Percentiles rank a stretch among this genome's conserved stretches.
Conservation (phyloP, 1,284 basidiomycete genomes). For the Tilletia caries region DNA sequence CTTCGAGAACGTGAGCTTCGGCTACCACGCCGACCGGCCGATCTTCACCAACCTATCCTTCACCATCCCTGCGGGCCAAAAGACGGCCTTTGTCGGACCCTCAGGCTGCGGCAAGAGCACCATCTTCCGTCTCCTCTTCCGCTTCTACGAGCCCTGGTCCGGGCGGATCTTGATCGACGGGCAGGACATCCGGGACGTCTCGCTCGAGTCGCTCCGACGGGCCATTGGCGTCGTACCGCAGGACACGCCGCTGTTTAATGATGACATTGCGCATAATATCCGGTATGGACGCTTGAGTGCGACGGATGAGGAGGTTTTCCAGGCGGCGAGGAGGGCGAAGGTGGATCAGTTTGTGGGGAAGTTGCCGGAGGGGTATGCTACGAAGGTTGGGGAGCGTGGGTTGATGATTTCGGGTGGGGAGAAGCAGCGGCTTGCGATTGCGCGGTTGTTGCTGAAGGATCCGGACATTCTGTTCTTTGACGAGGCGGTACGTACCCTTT, state of each 20-base stretch:
- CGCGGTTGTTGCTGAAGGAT: conserved; percentile 85
- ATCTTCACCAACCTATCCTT: conserved; percentile 89
- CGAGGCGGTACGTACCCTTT: conserved; percentile 70
- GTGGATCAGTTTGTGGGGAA: conserved; percentile 76
- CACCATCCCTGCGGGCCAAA: conserved; percentile 87
- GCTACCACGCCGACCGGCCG: conserved; percentile 81
- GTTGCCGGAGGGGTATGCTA: conserved; percentile 80
- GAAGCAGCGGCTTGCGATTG: conserved; percentile 92
- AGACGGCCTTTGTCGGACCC: conserved; percentile 92
- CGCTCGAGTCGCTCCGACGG: conserved; percentile 69
- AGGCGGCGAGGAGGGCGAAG: conserved; percentile 78
- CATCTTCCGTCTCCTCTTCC: conserved; percentile 85
- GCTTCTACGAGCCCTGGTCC: conserved; percentile 82
- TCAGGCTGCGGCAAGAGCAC: conserved; percentile 98
- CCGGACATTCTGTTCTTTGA: conserved; percentile 95
- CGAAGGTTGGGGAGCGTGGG: conserved; percentile 90
- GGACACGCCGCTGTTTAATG: conserved; percentile 95
- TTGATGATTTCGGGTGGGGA: conserved; percentile 98
- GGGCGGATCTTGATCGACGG: conserved; percentile 81
- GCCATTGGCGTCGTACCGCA: conserved; percentile 92
- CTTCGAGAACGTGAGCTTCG: conserved; percentile 89
- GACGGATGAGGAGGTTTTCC: conserved; percentile 79
- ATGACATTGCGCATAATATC: conserved; percentile 89
- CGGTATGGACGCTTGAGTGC: conserved; percentile 87
- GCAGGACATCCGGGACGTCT: conserved; percentile 75